Evolutionary conservation across 257 asterid genomes (phyloP).

Genomic region (Linaria vulgaris): DNA sequence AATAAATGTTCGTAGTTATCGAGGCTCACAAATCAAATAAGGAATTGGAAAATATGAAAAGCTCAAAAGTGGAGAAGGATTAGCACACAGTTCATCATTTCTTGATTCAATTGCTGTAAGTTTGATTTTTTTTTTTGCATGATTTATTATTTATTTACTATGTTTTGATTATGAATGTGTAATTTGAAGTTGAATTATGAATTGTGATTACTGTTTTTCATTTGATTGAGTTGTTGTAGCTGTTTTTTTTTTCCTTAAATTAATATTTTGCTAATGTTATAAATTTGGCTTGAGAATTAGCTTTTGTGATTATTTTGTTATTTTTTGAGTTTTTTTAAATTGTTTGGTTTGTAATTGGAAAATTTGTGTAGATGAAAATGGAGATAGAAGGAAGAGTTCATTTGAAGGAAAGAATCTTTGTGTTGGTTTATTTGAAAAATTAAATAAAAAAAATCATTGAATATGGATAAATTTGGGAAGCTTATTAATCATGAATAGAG

Average conservation of each 20-base stretch:
- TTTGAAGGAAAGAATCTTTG: not conserved
- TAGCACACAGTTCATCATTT: not conserved
- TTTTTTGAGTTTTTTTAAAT: not conserved
- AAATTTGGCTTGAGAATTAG: not conserved
- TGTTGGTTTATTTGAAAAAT: constrained; percentile 4
- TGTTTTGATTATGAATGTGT: not conserved
- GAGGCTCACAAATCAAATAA: not conserved
- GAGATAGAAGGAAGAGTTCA: no score
- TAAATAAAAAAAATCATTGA: no score
- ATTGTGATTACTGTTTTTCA: not conserved
- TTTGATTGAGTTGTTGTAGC: not conserved
- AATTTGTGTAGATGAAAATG: not conserved
- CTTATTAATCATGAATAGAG: not conserved
- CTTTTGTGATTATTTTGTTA: not conserved
- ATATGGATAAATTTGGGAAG: constrained; percentile 18
- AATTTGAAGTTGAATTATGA: not conserved
- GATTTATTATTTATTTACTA: not conserved
- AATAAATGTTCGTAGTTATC: not conserved
- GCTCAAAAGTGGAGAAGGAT: not conserved
- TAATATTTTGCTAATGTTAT: not conserved
- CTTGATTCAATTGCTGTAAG: constrained; percentile 9
- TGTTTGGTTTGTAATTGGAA: not conserved
- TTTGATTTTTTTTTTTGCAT: not conserved
- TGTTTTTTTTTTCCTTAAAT: no score
- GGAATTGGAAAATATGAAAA: no score